phyloP scores from a whole-genome alignment of 495 filamentous ascomycete species.

The Sphaerosporella brunnea region DNA sequence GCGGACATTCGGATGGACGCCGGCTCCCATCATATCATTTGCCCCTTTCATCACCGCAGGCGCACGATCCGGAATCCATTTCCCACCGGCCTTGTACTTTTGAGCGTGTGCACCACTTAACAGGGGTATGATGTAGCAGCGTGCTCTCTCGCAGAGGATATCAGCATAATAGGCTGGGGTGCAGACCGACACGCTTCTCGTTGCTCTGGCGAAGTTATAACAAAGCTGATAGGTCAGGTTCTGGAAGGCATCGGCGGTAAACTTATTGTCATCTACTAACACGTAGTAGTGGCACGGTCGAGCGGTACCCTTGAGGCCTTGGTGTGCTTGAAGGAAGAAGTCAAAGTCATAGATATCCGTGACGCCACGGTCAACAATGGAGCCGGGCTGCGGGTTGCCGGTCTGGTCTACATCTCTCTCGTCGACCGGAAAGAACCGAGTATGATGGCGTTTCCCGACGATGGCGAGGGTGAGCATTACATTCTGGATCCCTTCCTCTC shows the following conservation, averaged over 20 bases:
- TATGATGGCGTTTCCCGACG: slow-evolving; percentile 77
- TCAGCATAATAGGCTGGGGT: background rate
- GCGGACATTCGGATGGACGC: no score
- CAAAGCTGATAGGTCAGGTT: background rate
- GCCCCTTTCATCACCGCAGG: no score
- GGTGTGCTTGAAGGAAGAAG: slow-evolving; percentile 73
- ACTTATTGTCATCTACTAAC: slow-evolving; percentile 35
- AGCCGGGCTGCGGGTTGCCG: slow-evolving; percentile 54
- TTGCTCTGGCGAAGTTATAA: background rate
- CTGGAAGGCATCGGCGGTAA: background rate
- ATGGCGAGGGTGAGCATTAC: slow-evolving; percentile 38
- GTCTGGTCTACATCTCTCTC: slow-evolving; percentile 31
- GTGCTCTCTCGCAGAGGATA: background rate
- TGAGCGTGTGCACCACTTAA: background rate
- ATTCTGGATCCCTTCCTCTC: slow-evolving; percentile 26
- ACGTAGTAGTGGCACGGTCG: slow-evolving; percentile 62
- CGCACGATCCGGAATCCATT: no score
- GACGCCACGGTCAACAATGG: slow-evolving; percentile 69
- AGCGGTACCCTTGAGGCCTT: slow-evolving; percentile 68
- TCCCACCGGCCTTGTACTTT: no score
- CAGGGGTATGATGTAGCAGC: background rate
- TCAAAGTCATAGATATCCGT: slow-evolving; percentile 59
- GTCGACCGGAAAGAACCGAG: slow-evolving; percentile 56
- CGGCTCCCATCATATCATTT: no score
- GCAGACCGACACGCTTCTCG: background rate